Base-by-base conservation (phyloP, 331 rosid genomes). In the Dryas integrifolia region DNA sequence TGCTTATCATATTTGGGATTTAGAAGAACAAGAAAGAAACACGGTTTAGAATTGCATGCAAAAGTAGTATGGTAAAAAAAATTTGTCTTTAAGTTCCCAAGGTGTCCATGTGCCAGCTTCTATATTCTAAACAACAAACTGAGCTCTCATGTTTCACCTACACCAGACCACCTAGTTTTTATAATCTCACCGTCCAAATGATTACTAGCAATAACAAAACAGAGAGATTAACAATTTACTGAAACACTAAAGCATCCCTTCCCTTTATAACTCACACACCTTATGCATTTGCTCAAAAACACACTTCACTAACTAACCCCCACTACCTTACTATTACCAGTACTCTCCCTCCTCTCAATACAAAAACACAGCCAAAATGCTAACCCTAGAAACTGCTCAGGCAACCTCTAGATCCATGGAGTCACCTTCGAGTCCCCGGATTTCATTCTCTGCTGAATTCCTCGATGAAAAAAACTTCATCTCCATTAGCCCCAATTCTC, bases 371-470 rank as follows among this genome's bases (percentile, higher is more conserved):
- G 26, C 43, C 51, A 77, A 24, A 9, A 91, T 88, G 97, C 92
- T 86, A 14, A 82, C 96, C 9, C 82, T 85, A 41, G 97, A 88
- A 83, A 76, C 80, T 69, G 79, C 80, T 81, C 88, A 72, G 48
- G 75, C 74, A 70, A 67, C 59, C 74, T 69, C 82, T 70, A 80
- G 69, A 81, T 79, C 87, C 60, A 73, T 61, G 4, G 97, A 89
- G 39, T 79, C 80, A 69, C 69, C 84, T 80, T 86, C 92, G 1
- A 88, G 96, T 61, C 96, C 98, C 21, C 77, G 99, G 81, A 92
- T 92, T 73, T 95, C 99, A 47, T 92, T 95, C 97, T 95, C 98
- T 11, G 79, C 90, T 5, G 97, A 95, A 51, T 92, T 92, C 77
- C 85, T 88, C 26, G 98, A 95, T 72, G 98, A 95, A 12, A 86